Evolutionary conservation across 2,329 filamentous ascomycete species (phyloP).

Genomic region (Paracoccidioides brasiliensis): DNA sequence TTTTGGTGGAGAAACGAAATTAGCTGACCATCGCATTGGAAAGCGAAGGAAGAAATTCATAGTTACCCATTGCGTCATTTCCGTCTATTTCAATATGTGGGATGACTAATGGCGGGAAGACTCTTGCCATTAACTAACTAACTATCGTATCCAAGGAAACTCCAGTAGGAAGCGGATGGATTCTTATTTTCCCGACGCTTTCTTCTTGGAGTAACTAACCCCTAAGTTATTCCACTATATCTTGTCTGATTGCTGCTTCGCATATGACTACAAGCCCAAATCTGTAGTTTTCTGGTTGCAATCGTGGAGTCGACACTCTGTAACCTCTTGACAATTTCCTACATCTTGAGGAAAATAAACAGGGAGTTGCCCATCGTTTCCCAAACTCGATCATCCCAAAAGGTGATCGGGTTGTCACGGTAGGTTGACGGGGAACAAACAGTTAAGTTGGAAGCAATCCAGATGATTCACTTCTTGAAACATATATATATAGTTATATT

Average conservation of each 20-base stretch:
- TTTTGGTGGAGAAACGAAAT: no score
- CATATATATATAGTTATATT: neutral
- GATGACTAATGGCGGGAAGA: no score
- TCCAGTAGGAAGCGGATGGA: no score
- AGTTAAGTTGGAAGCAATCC: neutral
- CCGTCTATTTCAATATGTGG: no score
- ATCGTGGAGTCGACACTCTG: neutral
- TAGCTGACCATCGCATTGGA: no score
- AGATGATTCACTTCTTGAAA: neutral
- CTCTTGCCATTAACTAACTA: no score
- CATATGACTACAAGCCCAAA: neutral
- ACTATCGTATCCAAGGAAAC: no score
- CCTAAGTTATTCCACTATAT: neutral
- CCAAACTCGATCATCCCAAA: neutral
- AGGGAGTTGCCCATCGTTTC: neutral
- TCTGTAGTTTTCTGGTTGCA: no score
- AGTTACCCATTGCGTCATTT: no score
- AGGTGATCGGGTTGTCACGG: neutral
- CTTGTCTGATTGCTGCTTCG: no score
- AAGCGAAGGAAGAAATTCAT: no score
- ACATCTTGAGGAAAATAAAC: neutral
- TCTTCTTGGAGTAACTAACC: neutral
- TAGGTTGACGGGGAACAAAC: neutral
- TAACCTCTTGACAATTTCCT: neutral
- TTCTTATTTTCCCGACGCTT: no score